Conservation (phyloP, 1,284 basidiomycete genomes). For the Malassezia sympodialis region DNA sequence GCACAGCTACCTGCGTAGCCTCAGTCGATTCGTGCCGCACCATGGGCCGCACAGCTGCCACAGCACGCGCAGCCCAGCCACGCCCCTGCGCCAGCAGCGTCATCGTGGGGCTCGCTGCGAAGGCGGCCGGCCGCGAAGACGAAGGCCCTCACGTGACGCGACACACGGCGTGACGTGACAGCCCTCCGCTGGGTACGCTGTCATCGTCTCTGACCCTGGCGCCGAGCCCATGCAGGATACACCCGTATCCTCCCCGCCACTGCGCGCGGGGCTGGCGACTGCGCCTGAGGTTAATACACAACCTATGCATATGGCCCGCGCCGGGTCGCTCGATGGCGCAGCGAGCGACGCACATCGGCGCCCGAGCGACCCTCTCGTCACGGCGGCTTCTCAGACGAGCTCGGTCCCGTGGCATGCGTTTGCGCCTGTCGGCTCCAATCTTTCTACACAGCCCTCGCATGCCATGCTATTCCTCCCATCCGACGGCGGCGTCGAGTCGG, state of each 20-base stretch:
- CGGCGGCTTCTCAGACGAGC: conserved; percentile 8
- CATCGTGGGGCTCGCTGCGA: not conserved
- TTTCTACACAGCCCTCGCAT: not conserved
- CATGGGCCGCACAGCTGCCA: not conserved
- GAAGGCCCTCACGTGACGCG: not conserved
- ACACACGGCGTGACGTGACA: not conserved
- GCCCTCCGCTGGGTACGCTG: not conserved
- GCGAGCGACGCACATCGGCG: not conserved
- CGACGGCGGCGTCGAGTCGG: not conserved
- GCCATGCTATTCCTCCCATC: conserved; percentile 1
- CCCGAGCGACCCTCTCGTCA: not conserved
- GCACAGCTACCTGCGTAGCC: not conserved
- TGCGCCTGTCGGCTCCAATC: not conserved
- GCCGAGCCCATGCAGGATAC: not conserved
- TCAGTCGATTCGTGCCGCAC: not conserved
- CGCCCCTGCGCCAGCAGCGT: not conserved
- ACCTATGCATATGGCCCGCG: not conserved
- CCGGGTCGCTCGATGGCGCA: not conserved
- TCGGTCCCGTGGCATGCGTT: not conserved
- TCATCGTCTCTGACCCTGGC: not conserved
- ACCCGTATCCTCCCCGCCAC: not conserved
- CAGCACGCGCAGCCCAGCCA: not conserved
- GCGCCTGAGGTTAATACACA: not conserved
- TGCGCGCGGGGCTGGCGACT: not conserved
- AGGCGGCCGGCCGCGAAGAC: not conserved